Conservation (phyloP, 371 early-diverging fungal species). For the Amoeboaphelidium occidentale region DNA sequence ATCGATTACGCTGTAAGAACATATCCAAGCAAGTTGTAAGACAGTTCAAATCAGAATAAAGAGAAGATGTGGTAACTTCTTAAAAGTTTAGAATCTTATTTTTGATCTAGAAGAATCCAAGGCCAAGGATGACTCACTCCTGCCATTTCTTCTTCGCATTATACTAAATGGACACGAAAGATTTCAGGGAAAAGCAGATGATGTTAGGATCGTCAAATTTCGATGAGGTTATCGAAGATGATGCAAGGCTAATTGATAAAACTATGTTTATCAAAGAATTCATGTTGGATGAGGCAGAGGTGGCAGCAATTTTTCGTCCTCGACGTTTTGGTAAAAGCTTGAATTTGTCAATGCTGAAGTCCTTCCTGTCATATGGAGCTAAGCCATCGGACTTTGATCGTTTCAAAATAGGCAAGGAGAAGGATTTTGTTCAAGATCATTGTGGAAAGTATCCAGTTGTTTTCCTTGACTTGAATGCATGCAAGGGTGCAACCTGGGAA, state of each 20-base stretch:
- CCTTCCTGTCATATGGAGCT: background rate
- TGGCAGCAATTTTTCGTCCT: background rate
- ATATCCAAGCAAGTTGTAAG: background rate
- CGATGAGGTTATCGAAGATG: background rate
- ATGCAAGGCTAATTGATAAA: background rate
- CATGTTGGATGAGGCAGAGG: background rate
- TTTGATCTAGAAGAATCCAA: background rate
- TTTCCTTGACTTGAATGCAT: background rate
- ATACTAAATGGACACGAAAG: background rate
- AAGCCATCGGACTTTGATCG: background rate
- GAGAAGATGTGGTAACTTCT: background rate
- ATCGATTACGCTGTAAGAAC: conserved; percentile 1
- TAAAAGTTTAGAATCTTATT: background rate
- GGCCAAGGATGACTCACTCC: background rate
- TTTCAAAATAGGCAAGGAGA: background rate
- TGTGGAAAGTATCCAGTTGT: background rate
- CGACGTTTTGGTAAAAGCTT: background rate
- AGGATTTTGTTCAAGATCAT: background rate
- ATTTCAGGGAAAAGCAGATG: background rate
- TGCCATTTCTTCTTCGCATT: background rate
- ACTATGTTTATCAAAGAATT: background rate
- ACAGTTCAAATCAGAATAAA: background rate
- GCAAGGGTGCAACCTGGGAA: background rate
- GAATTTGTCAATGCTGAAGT: background rate
- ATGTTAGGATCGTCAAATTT: background rate